phyloP scores from a whole-genome alignment of 495 filamentous ascomycete genomes.

The Elasticomyces elasticus region DNA sequence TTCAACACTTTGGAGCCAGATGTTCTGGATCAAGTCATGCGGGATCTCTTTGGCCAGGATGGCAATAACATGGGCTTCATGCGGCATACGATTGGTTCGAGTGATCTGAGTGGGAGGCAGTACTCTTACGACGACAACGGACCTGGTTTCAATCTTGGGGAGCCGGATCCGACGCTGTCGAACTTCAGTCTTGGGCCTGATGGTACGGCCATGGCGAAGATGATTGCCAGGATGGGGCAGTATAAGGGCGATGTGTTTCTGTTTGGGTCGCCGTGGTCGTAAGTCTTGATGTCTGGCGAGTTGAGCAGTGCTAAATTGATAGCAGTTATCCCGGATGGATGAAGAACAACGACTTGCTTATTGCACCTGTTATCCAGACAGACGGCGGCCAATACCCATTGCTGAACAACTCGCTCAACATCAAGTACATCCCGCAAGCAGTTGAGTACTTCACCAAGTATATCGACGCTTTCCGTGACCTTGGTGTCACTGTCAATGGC shows the following conservation, averaged over 20 bases:
- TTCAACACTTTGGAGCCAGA: constrained; percentile 38
- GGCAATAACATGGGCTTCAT: constrained; percentile 43
- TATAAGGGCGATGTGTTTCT: constrained; percentile 33
- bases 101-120: constrained; percentile 38
- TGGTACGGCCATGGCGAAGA: constrained; percentile 43
- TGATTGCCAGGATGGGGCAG: constrained; percentile 36
- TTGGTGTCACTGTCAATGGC: constrained; percentile 41
- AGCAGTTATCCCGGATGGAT: constrained; percentile 53
- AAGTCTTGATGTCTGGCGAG: too few relatives aligned
- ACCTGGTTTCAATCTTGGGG: constrained; percentile 19
- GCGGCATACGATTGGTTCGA: constrained; percentile 46
- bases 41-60: constrained; percentile 38
- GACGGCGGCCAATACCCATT: not conserved
- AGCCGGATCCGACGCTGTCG: constrained; percentile 33
- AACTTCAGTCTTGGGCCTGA: constrained; percentile 41
- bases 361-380: constrained; percentile 1
- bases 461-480: constrained; percentile 39
- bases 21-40: constrained; percentile 34
- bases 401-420: constrained; percentile 28
- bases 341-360: constrained; percentile 45
- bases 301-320: too few relatives aligned
- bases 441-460: constrained; percentile 50
- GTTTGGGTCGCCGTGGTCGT: constrained; percentile 44
- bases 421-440: constrained; percentile 38
- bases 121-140: constrained; percentile 46